phyloP scores from a whole-genome alignment of 1,139 yeast species.

The Sugiyamaella neomexicana region DNA sequence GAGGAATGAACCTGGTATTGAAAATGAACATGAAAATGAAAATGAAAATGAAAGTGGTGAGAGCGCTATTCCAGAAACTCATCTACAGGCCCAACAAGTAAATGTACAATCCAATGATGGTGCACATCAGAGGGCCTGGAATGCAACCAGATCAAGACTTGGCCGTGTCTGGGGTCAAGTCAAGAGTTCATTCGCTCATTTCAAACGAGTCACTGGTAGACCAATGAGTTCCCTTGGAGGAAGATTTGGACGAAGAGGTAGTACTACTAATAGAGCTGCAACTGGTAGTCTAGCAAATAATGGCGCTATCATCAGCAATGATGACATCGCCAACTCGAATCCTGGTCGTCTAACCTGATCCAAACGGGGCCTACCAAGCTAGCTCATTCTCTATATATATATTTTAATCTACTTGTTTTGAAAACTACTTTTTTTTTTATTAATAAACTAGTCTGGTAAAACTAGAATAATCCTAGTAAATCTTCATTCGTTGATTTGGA shows the following conservation, averaged over 20 bases:
- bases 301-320: not conserved
- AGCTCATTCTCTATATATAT: not conserved
- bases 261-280: not conserved
- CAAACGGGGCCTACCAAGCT: not conserved
- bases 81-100: not conserved
- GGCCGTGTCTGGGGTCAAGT: slow-evolving; percentile 1
- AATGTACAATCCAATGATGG: not conserved
- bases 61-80: not conserved
- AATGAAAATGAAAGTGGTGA: not conserved
- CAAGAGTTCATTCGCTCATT: slow-evolving; percentile 1
- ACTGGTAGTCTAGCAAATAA: not conserved
- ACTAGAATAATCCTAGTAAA: slow-evolving; percentile 56
- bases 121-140: not conserved
- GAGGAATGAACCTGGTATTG: too few relatives aligned
- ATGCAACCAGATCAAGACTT: not conserved
- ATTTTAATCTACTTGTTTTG: not conserved
- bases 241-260: not conserved
- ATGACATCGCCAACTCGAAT: not conserved
- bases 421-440: not conserved
- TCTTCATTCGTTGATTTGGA: slow-evolving; percentile 46
- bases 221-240: not conserved
- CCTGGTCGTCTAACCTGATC: not conserved
- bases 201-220: slow-evolving; percentile 1
- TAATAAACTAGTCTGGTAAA: not conserved
- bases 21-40: not conserved